A percentile compares a stretch with the other conserved stretches of the same genome.
Evolutionary conservation across 139 green algal genomes (phyloP).

Genomic region (Zygnema circumcarinatum): DNA sequence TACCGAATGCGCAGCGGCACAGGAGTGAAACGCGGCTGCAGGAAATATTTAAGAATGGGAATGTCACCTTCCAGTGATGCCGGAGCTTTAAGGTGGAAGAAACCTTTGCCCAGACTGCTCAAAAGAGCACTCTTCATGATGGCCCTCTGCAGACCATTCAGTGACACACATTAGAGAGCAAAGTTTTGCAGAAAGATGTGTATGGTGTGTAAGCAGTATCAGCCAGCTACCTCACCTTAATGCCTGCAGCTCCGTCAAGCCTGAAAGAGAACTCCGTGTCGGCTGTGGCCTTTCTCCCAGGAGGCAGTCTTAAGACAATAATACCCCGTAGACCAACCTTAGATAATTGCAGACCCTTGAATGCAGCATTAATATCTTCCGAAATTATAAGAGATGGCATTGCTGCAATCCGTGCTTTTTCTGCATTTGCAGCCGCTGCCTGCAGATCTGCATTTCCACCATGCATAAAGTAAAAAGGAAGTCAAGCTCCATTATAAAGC

Average conservation of each 20-base stretch:
- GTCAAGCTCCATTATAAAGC: not conserved
- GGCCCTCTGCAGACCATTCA: not conserved
- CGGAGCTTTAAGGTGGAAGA: constrained; percentile 42
- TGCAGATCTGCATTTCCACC: not conserved
- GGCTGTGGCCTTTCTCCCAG: not conserved
- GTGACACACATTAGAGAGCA: not conserved
- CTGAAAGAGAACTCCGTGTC: constrained; percentile 53
- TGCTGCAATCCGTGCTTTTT: not conserved
- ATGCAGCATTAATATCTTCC: constrained; percentile 45
- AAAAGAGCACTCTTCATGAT: constrained; percentile 20
- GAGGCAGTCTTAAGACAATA: constrained; percentile 13
- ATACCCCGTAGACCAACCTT: constrained; percentile 37
- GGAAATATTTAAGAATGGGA: constrained; percentile 34
- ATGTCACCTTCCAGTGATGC: constrained; percentile 21
- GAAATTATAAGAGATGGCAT: constrained; percentile 19
- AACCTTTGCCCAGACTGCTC: constrained; percentile 38
- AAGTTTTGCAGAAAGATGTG: too few species aligned
- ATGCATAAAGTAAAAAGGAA: not conserved
- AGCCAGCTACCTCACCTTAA: too few species aligned
- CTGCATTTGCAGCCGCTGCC: not conserved
- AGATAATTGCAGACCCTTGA: constrained; percentile 11
- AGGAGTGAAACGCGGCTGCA: constrained; percentile 43
- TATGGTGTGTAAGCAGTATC: too few species aligned
- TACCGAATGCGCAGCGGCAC: constrained; percentile 41
- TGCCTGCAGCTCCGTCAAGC: constrained; percentile 40